Conservation (phyloP, 225 moss, liverwort and hornwort species). For the Marchantia polymorpha region DNA sequence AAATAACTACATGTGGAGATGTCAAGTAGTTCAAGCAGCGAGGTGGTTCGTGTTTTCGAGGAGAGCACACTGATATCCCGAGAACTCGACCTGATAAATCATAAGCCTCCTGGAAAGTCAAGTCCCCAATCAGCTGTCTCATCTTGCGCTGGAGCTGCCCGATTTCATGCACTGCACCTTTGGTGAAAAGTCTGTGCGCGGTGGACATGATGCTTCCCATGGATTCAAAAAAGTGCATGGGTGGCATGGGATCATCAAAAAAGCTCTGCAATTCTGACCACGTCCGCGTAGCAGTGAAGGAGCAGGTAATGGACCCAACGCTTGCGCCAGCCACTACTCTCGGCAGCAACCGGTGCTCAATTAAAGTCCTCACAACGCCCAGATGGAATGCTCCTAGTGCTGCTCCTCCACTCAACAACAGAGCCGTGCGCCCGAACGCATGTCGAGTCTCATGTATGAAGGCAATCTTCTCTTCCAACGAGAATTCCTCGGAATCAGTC, state of each 20-base stretch:
- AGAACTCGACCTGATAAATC: slow-evolving; percentile 94
- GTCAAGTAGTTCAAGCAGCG: slow-evolving; percentile 92
- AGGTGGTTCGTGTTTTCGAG: slow-evolving; percentile 86
- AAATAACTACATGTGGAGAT: slow-evolving; percentile 98
- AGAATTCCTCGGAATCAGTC: slow-evolving; percentile 83
- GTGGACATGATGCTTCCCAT: slow-evolving; percentile 99
- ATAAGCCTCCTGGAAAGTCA: slow-evolving; percentile 98
- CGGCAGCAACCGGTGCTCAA: slow-evolving; percentile 87
- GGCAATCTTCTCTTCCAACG: slow-evolving; percentile 85
- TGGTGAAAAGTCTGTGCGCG: slow-evolving; percentile 86
- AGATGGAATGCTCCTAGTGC: slow-evolving; percentile 93
- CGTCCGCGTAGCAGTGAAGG: slow-evolving; percentile 95
- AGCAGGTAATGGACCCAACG: slow-evolving; percentile 94
- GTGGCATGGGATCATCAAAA: slow-evolving; percentile 89
- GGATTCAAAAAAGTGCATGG: slow-evolving; percentile 88
- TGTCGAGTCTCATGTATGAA: slow-evolving; percentile 97
- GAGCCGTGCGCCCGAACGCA: slow-evolving; percentile 93
- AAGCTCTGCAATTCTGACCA: slow-evolving; percentile 94
- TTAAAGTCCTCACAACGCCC: slow-evolving; percentile 89
- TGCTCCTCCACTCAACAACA: slow-evolving; percentile 94
- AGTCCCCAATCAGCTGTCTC: slow-evolving; percentile 94
- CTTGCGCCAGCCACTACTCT: slow-evolving; percentile 97
- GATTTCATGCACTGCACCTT: slow-evolving; percentile 91
- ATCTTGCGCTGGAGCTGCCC: slow-evolving; percentile 80
- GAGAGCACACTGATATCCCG: slow-evolving; percentile 93